Base-by-base conservation (phyloP, 106 monocot genomes). In the Platanthera guangdongensis region DNA sequence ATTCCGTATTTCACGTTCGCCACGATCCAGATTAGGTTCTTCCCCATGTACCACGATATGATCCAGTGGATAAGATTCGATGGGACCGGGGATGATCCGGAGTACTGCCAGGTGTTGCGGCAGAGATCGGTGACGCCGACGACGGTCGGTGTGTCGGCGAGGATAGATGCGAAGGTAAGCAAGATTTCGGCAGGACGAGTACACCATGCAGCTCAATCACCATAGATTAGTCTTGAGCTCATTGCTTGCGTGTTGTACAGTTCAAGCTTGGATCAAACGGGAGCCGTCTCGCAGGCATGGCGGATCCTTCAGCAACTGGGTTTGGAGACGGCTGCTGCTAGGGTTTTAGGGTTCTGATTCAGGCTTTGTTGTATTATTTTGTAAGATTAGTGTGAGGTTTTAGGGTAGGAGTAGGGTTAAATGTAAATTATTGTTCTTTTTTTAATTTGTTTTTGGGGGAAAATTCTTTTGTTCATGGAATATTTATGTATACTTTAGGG, bases 21-120 rank as follows among this genome's bases (percentile, higher is more conserved):
- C 0, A 79, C 94, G 2, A 81, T 93, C 9, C 94, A 92, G 69
- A 91, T 88, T 84, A 77, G 89, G 51, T 88, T 94, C 82, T 94
- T 92, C 78, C 97, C 97, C 0, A 92, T 92, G 97, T 91, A 92
- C 85, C 97, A 99, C 49, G 82, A 86, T 15, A 91, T 88, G 94
- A 86, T 99, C 28, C 97, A 99, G 74, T 99, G 97, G 97, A 80
- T 91, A 52, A 68, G 94, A 19, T 74, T 67, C 2, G 85, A 86
- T 8, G 91, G 93, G 13, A 76, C 50, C 18, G 85, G 80, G 8
- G 94, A 89, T 3, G 97, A 99, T 55, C 89, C 91, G 0, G 94
- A 92, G 73, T 90, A 82, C 73, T 86, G 84, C 79, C 82, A 86
- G 19, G 47, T 94, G 51, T 80, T 92, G 30, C 76, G 94, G 8